Evolutionary conservation across 352 stramenopile species (phyloP).

Genomic region (Globisporangium takayamanum): DNA sequence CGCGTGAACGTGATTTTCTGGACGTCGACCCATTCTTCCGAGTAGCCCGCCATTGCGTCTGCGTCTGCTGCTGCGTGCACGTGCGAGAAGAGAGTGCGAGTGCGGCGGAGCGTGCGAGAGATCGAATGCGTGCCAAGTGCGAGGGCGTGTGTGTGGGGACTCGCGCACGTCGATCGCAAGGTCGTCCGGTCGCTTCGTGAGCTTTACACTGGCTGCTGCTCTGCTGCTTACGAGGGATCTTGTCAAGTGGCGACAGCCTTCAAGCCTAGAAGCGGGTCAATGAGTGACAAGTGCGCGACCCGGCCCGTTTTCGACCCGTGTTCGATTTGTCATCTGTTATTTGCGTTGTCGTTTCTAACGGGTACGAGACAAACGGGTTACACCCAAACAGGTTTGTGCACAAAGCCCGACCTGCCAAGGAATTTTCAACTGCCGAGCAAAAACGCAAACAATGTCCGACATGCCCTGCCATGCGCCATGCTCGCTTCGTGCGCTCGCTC

Average conservation of each 20-base stretch:
- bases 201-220: not conserved
- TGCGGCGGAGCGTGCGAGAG: conserved; percentile 2
- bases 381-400: too few relatives aligned
- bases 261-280: too few relatives aligned
- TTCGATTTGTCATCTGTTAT: too few relatives aligned
- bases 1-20: conserved; percentile 91
- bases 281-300: too few relatives aligned
- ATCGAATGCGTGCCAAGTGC: conserved; percentile 2
- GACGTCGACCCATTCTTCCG: conserved; percentile 86
- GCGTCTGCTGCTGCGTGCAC: not conserved
- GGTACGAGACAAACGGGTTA: too few relatives aligned
- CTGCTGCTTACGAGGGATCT: not conserved
- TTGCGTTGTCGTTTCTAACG: too few relatives aligned
- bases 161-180: not conserved
- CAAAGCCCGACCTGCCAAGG: too few relatives aligned
- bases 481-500: too few relatives aligned
- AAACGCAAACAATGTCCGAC: too few relatives aligned
- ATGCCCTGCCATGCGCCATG: too few relatives aligned
- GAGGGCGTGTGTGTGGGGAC: not conserved
- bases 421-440: too few relatives aligned
- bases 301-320: too few relatives aligned
- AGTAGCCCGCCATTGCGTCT: conserved; percentile 50
- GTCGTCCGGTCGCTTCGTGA: not conserved
- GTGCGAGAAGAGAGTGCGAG: not conserved
- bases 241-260: not conserved